A percentile compares a stretch with the other conserved stretches of the same genome.
These are phyloP conservation scores for Suillus decipiens DNA, from an alignment of 768 basidiomycete genomes.

Conservation along the genomic window DNA sequence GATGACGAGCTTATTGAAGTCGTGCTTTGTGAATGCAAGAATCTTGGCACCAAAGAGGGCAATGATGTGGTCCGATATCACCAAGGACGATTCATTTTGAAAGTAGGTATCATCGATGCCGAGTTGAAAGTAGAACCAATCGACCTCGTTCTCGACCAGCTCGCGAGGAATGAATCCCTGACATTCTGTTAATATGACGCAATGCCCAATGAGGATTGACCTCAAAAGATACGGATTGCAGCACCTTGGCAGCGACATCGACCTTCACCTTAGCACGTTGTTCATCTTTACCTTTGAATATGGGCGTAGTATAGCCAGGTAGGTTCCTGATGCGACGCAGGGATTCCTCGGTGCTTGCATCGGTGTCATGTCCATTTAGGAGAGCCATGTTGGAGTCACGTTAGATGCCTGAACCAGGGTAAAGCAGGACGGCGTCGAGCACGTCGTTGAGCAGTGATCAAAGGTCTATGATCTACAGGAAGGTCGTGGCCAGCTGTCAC, in stretches of 20 bases:
- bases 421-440: slow-evolving; percentile 6
- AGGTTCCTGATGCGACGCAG: slow-evolving; percentile 70
- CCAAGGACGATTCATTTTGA: slow-evolving; percentile 62
- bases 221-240: neutral
- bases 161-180: slow-evolving; percentile 93
- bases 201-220: neutral
- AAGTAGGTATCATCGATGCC: slow-evolving; percentile 94
- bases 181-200: slow-evolving; percentile 13
- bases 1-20: slow-evolving; percentile 86
- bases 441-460: slow-evolving; percentile 2
- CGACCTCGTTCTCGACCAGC: slow-evolving; percentile 85
- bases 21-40: slow-evolving; percentile 91
- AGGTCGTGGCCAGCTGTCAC: neutral
- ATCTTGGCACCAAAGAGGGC: slow-evolving; percentile 96
- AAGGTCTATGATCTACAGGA: neutral
- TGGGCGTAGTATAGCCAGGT: slow-evolving; percentile 88
- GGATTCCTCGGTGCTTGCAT: slow-evolving; percentile 45
- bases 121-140: slow-evolving; percentile 93
- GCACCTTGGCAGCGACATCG: slow-evolving; percentile 73
- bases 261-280: slow-evolving; percentile 81
- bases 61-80: slow-evolving; percentile 87
- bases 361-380: slow-evolving; percentile 20
- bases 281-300: slow-evolving; percentile 88
- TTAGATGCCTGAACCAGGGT: slow-evolving; percentile 1
- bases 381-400: slow-evolving; percentile 5